Percentiles rank a stretch among this genome's conserved stretches.
These are phyloP conservation scores for Coleophoma cylindrospora DNA, from an alignment of 2,329 filamentous ascomycete species.

Conservation along the genomic window DNA sequence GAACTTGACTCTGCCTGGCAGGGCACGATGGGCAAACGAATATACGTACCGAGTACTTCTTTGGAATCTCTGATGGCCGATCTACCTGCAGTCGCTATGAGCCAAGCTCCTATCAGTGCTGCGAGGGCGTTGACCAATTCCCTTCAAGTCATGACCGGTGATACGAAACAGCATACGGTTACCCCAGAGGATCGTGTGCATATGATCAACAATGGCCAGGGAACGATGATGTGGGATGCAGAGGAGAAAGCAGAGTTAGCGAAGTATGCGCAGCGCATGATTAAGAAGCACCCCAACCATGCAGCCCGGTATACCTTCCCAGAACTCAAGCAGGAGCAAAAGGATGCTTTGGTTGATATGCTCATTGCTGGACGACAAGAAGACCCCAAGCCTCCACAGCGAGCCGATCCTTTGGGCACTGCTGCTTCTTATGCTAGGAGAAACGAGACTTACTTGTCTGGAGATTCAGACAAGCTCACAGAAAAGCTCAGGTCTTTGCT, in stretches of 20 bases:
- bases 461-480: constrained; percentile 19
- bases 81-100: constrained; percentile 18
- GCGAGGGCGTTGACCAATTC: constrained; percentile 19
- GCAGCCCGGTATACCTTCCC: background rate
- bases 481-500: constrained; percentile 22
- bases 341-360: constrained; percentile 4
- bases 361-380: constrained; percentile 26
- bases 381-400: constrained; percentile 8
- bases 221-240: constrained; percentile 8
- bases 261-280: background rate
- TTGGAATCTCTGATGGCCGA: constrained; percentile 12
- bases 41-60: constrained; percentile 21
- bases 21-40: constrained; percentile 3
- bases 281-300: background rate
- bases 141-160: constrained; percentile 20
- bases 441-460: constrained; percentile 26
- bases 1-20: background rate
- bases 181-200: constrained; percentile 8
- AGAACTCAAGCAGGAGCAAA: constrained; percentile 1
- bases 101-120: constrained; percentile 11
- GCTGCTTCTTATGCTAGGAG: constrained; percentile 17
- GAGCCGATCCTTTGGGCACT: constrained; percentile 15
- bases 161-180: background rate
- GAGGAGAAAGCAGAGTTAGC: constrained; percentile 14
- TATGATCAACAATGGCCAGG: constrained; percentile 13